Evolutionary conservation across 495 filamentous ascomycete species (phyloP).

Genomic region (Neurospora sp.): DNA sequence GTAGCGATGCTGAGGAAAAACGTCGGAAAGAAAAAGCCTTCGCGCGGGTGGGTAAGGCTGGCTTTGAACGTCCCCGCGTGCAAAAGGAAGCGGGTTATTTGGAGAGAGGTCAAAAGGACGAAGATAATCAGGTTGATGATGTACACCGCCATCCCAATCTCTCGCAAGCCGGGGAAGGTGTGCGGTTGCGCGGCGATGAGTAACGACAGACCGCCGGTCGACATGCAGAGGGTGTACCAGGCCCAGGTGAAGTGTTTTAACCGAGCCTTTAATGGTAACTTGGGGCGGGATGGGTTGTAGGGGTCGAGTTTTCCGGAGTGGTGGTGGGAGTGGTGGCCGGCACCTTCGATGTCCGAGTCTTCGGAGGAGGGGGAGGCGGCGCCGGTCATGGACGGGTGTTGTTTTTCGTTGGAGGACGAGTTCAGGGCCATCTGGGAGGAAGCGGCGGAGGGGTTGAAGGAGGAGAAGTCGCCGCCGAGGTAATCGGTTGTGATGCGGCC

Average conservation of each 20-base stretch:
- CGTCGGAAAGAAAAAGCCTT: conserved; percentile 59
- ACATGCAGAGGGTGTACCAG: conserved; percentile 63
- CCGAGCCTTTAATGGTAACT: conserved; percentile 22
- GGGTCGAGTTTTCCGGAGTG: background rate
- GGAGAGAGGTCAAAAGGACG: conserved; percentile 37
- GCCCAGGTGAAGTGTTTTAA: conserved; percentile 65
- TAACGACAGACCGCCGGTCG: conserved; percentile 55
- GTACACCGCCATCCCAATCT: conserved; percentile 54
- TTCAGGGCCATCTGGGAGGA: background rate
- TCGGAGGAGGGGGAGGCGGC: no score
- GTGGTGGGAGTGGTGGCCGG: background rate
- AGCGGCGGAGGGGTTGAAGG: background rate
- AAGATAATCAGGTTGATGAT: conserved; percentile 56
- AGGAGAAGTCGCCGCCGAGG: background rate
- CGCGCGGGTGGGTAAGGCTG: conserved; percentile 51
- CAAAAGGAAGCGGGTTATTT: conserved; percentile 48
- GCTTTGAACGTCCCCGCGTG: conserved; percentile 39
- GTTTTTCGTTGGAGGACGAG: background rate
- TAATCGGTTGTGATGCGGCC: background rate
- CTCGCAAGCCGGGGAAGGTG: conserved; percentile 44
- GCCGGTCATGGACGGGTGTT: background rate
- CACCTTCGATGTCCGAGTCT: no score
- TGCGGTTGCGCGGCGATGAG: conserved; percentile 50
- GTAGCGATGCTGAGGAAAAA: conserved; percentile 59
- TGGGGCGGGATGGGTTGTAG: conserved; percentile 4